phyloP scores from a whole-genome alignment of 2,329 filamentous ascomycete genomes.

The Colletotrichum acutatum region DNA sequence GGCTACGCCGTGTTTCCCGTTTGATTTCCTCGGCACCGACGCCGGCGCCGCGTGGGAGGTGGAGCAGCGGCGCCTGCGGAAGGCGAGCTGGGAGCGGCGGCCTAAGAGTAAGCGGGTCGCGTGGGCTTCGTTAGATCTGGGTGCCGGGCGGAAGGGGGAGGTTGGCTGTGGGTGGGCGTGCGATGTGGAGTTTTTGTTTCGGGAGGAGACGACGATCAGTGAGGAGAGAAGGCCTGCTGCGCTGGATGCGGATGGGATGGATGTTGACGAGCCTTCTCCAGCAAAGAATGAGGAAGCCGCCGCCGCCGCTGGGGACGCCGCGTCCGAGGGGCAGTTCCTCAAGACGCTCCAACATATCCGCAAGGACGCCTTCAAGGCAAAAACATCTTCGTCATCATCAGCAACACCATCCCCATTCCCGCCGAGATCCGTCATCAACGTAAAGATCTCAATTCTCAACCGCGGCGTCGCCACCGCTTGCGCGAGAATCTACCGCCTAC shows the following conservation, averaged over 20 bases:
- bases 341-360: constrained; percentile 25
- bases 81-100: constrained; percentile 76
- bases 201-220: constrained; percentile 36
- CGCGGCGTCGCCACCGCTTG: constrained; percentile 78
- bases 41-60: constrained; percentile 84
- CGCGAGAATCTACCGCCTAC: constrained; percentile 88
- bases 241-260: constrained; percentile 20
- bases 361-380: constrained; percentile 45
- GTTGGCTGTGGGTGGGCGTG: constrained; percentile 84
- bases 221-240: background rate
- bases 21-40: constrained; percentile 82
- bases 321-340: constrained; percentile 18
- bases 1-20: constrained; percentile 84
- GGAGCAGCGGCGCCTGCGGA: constrained; percentile 68
- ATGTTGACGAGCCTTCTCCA: constrained; percentile 32
- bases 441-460: constrained; percentile 73
- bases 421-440: constrained; percentile 61
- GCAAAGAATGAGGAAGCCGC: constrained; percentile 8
- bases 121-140: constrained; percentile 80
- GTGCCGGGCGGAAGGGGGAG: constrained; percentile 81
- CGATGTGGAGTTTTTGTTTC: constrained; percentile 81
- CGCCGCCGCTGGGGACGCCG: constrained; percentile 34
- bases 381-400: constrained; percentile 38
- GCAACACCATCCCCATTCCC: constrained; percentile 42
- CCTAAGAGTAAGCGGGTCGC: constrained; percentile 85